Percentiles rank a stretch among this genome's conserved stretches.
These are phyloP conservation scores for Nitzschia sp. DNA, from an alignment of 108 stramenopile genomes.

Conservation along the genomic window DNA sequence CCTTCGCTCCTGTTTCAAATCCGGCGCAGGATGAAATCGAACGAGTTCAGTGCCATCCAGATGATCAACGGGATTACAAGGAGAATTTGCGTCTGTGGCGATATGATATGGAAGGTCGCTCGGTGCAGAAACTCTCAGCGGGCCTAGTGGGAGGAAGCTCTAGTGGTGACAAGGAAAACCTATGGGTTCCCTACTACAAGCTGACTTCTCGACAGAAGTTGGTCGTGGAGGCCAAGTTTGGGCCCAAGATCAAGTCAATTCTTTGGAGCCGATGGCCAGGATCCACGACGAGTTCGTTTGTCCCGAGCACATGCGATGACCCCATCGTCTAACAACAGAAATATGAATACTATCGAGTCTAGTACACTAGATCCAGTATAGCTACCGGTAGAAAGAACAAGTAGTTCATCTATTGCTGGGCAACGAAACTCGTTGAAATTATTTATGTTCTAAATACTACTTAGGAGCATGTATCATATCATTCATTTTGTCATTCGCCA, in stretches of 20 bases:
- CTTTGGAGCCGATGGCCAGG: conserved; percentile 71
- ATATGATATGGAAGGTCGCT: conserved; percentile 37
- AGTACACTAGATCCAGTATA: too few relatives aligned
- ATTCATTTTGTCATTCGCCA: too few relatives aligned
- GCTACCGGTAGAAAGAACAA: too few relatives aligned
- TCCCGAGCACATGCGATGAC: conserved; percentile 18
- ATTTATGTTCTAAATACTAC: too few relatives aligned
- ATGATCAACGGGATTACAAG: conserved; percentile 67
- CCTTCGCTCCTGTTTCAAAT: not conserved
- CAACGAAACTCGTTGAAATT: too few relatives aligned
- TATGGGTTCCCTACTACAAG: conserved; percentile 69
- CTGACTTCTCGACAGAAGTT: conserved; percentile 47
- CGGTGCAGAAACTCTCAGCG: not conserved
- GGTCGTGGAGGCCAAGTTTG: conserved; percentile 65
- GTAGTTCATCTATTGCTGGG: too few relatives aligned
- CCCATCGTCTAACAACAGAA: too few relatives aligned
- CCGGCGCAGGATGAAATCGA: conserved; percentile 39
- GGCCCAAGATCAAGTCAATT: conserved; percentile 62
- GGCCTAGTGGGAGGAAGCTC: not conserved
- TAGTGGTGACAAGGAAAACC: not conserved
- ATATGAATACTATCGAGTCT: too few relatives aligned
- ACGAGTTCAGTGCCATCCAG: conserved; percentile 43
- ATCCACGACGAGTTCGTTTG: conserved; percentile 53
- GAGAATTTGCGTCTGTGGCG: conserved; percentile 64
- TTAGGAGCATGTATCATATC: too few relatives aligned